phyloP scores from a whole-genome alignment of 192 early-diverging fungal genomes.

The Podila epigama region DNA sequence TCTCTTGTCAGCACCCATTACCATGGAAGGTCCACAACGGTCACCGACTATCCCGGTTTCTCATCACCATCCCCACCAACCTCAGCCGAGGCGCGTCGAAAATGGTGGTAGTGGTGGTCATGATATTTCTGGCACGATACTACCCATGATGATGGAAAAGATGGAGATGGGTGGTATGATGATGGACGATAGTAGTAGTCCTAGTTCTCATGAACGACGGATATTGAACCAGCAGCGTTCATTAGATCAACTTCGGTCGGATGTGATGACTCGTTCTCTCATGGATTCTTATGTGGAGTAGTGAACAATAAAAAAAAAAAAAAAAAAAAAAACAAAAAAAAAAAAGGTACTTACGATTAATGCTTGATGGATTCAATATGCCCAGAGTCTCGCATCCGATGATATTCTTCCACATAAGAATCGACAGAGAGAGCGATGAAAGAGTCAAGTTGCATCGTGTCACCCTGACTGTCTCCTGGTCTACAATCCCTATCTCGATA shows the following conservation, averaged over 20 bases:
- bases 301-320: neutral
- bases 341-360: too few relatives aligned
- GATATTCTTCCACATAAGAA: neutral
- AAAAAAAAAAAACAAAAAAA: neutral
- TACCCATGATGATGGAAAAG: neutral
- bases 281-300: neutral
- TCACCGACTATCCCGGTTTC: too few relatives aligned
- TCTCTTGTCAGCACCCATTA: too few relatives aligned
- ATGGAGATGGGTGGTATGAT: neutral
- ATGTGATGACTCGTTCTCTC: neutral
- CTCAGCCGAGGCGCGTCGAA: too few relatives aligned
- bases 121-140: too few relatives aligned
- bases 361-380: too few relatives aligned
- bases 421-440: neutral
- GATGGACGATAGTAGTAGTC: too few relatives aligned
- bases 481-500: too few relatives aligned
- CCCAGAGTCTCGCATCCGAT: neutral
- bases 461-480: too few relatives aligned
- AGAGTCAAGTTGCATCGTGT: neutral
- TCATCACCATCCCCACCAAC: too few relatives aligned
- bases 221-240: neutral
- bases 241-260: neutral
- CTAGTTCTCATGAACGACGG: neutral
- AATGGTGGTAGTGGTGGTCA: too few relatives aligned
- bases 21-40: too few relatives aligned